Base-by-base conservation (phyloP, 2,329 filamentous ascomycete genomes). In the Colletotrichum destructivum region DNA sequence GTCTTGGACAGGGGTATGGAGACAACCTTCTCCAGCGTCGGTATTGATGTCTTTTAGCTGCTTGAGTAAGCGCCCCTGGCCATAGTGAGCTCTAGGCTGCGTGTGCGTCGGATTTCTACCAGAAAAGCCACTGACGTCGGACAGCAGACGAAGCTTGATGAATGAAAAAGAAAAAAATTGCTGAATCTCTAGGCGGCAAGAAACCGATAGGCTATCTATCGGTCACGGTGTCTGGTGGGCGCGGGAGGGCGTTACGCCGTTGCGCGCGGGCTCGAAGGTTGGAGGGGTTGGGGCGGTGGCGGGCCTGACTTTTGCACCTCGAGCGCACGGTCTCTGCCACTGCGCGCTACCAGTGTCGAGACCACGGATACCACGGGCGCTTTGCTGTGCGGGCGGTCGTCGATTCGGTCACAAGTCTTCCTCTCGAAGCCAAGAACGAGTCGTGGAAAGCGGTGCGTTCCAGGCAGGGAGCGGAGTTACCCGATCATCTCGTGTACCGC, bases 361-460 rank as follows among this genome's bases (percentile, higher is more conserved):
- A 16, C 40, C 18, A 42, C 23, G 7, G 26, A 21, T 56, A 23
- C 31, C 26, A 15, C 35, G n/a, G 59, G n/a, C 15, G 61, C 47
- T 15, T 40, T 54, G n/a, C 31, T 54, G 44, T 46, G 26, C 54
- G 55, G 11, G 18, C 31, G 7, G 31, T 31, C 31, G 6, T 47
- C 40, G 44, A 71, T 71, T 26, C 46, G 59, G 69, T 21, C 52
- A 54, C 5, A 49, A 44, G 47, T 54, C 52, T 69, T 46, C 52
- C 69, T 60, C 65, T 68, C 65, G 59, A 69, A 71, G n/a, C n/a
- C n/a, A 40, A 55, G 42, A 52, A 16, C 59, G 52, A 60, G 59
- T 69, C 60, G 59, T 60, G 31, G 46, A 60, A 69, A 42, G 47
- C 65, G 69, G 69, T 60, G 65, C 69, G 21, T 55, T 63, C 55